A percentile compares a stretch with the other conserved stretches of the same genome.
These are phyloP conservation scores for Cucumis variabilis DNA, from an alignment of 331 rosid genomes.

Conservation along the genomic window DNA sequence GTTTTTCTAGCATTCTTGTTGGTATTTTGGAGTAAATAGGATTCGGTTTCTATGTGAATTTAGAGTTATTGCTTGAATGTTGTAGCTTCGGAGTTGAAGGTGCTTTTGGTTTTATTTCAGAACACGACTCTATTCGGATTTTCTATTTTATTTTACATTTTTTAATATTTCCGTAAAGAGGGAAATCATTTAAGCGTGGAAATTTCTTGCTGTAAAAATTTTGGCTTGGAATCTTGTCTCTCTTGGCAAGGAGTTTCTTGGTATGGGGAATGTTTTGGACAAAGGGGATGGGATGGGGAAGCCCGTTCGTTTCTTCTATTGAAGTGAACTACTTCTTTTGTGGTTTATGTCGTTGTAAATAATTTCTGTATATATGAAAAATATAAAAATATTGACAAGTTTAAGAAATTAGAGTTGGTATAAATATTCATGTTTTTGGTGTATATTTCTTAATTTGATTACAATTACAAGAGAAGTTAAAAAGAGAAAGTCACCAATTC, in stretches of 20 bases:
- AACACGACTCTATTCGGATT: background rate
- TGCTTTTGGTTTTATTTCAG: background rate
- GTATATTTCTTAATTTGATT: background rate
- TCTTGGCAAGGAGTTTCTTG: background rate
- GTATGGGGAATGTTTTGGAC: slow-evolving; percentile 5
- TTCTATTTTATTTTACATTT: background rate
- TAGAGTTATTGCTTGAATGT: background rate
- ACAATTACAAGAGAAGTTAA: background rate
- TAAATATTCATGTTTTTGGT: background rate
- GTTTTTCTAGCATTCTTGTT: background rate
- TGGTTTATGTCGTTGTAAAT: background rate
- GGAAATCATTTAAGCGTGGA: background rate
- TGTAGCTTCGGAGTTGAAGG: background rate
- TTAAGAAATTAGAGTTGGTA: background rate
- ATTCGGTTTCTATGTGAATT: background rate
- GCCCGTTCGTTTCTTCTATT: background rate
- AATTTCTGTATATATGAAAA: background rate
- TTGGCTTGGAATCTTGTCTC: background rate
- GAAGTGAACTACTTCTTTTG: background rate
- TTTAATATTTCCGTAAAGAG: background rate
- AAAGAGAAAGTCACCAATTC: background rate
- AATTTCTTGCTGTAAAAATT: background rate
- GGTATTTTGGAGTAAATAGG: background rate
- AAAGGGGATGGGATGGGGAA: background rate
- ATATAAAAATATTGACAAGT: background rate